Evolutionary conservation across 2,329 filamentous ascomycete species (phyloP).

Genomic region (Trichoderma citrinoviride): DNA sequence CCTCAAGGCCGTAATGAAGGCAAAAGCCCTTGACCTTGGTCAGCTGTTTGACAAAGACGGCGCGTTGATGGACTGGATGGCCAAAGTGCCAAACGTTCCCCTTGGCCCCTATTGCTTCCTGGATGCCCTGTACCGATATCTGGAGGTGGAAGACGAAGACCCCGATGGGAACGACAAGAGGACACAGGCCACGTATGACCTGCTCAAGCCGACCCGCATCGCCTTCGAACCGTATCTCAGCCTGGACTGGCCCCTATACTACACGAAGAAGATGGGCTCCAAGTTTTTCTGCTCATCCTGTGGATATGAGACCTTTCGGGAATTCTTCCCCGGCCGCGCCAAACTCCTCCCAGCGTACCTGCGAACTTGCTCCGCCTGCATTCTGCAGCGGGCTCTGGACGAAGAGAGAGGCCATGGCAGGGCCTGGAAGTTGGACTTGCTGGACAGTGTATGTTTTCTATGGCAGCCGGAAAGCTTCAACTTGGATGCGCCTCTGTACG

Average conservation of each 20-base stretch:
- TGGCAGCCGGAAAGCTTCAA: slow-evolving; percentile 33
- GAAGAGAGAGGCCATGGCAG: slow-evolving; percentile 33
- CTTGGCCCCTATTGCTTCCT: slow-evolving; percentile 33
- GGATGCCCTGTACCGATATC: slow-evolving; percentile 35
- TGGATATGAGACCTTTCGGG: slow-evolving; percentile 34
- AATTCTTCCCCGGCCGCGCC: slow-evolving; percentile 31
- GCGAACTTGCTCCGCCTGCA: slow-evolving; percentile 34
- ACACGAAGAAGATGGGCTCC: slow-evolving; percentile 29
- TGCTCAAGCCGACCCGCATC: slow-evolving; percentile 34
- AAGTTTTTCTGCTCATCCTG: slow-evolving; percentile 34
- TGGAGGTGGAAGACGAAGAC: slow-evolving; percentile 24
- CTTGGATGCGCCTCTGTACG: slow-evolving; percentile 32
- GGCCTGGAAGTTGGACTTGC: slow-evolving; percentile 18
- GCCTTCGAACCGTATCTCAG: slow-evolving; percentile 27
- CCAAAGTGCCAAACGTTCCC: slow-evolving; percentile 32
- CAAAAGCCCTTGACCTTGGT: slow-evolving; percentile 30
- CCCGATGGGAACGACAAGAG: slow-evolving; percentile 1
- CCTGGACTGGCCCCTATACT: slow-evolving; percentile 29
- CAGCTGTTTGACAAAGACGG: slow-evolving; percentile 33
- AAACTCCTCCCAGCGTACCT: slow-evolving; percentile 10
- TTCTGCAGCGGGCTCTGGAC: slow-evolving; percentile 32
- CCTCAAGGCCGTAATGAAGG: slow-evolving; percentile 37
- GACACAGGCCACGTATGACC: slow-evolving; percentile 32
- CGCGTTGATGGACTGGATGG: slow-evolving; percentile 34
- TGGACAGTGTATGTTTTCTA: slow-evolving; percentile 29